Base-by-base conservation (phyloP, 495 filamentous ascomycete genomes). In the Tuber melanosporum region DNA sequence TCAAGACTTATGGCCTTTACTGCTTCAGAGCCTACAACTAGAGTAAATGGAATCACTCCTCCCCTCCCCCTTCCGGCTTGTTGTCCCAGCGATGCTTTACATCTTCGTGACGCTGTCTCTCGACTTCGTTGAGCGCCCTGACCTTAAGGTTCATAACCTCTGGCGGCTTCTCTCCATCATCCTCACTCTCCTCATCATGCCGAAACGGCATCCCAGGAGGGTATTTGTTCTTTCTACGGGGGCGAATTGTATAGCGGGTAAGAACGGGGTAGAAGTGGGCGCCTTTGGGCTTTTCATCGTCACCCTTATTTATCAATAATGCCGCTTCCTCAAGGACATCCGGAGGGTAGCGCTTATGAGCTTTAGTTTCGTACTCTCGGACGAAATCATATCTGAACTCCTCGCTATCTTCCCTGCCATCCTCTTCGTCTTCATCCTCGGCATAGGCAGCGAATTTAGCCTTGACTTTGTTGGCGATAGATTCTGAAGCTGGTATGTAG, bases 201-300 rank as follows among this genome's bases (percentile, higher is more conserved):
- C 75, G 78, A 43, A 82, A 49, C 70, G 85, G 81, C 71, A 85
- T 85, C 12, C 71, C 77, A n/a, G 79, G 70, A 9, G 73, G 73
- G 46, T 75, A 75, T 77, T 88, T 88, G 84, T 87, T 89, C 74
- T 84, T 86, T 72, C 89, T 86, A 84, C 89, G 88, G 45, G 86
- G 88, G 75, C 86, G 85, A 78, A 91, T 87, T 41, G 85, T 84
- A 74, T 85, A 87, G 39, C 87, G 91, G 85, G 93, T 92, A 74
- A 92, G 85, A 78, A 98, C 89, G 0, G 94, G 94, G 80, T 98
- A 98, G 83, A 94, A 98, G 85, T 93, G 98, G 14, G 93, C 94
- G 32, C 89, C 95, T 79, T 88, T 90, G 26, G 75, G 72, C 41
- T 76, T 74, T 62, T 81, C 72, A 15, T 79, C 75, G 26, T 79